Percentiles rank a stretch among this genome's conserved stretches.
phyloP scores from a whole-genome alignment of 2,329 filamentous ascomycete genomes.

The Colletotrichum sp. region DNA sequence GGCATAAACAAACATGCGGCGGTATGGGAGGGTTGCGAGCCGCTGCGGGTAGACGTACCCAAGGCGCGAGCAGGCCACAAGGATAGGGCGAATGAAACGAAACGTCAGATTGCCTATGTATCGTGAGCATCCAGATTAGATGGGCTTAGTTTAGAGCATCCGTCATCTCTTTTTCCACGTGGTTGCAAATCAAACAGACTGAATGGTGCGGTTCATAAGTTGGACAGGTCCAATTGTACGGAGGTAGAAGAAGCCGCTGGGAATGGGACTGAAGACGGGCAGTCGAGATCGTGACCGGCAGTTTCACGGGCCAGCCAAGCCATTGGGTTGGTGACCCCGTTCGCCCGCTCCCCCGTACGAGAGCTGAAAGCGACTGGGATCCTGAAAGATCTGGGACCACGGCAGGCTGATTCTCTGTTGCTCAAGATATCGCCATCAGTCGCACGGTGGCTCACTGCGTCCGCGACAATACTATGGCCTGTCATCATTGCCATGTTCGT shows the following conservation, averaged over 20 bases:
- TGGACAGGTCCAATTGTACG: background rate
- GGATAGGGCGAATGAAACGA: background rate
- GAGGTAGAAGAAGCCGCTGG: background rate
- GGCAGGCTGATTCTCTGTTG: slow-evolving; percentile 1
- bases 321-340: background rate
- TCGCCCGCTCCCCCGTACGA: background rate
- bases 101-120: background rate
- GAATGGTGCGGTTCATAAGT: background rate
- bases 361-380: background rate
- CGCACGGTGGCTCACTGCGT: slow-evolving; percentile 7
- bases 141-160: background rate
- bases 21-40: background rate
- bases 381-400: slow-evolving; percentile 21
- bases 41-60: background rate
- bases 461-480: background rate
- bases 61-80: background rate
- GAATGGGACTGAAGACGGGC: background rate
- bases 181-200: background rate
- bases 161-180: background rate
- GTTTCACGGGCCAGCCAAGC: background rate
- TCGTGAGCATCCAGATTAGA: background rate
- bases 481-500: background rate
- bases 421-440: slow-evolving; percentile 21
- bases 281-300: slow-evolving; percentile 11
- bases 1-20: background rate